Evolutionary conservation across 176 grass and related monocot species (phyloP).

Genomic region (Carex pumila): DNA sequence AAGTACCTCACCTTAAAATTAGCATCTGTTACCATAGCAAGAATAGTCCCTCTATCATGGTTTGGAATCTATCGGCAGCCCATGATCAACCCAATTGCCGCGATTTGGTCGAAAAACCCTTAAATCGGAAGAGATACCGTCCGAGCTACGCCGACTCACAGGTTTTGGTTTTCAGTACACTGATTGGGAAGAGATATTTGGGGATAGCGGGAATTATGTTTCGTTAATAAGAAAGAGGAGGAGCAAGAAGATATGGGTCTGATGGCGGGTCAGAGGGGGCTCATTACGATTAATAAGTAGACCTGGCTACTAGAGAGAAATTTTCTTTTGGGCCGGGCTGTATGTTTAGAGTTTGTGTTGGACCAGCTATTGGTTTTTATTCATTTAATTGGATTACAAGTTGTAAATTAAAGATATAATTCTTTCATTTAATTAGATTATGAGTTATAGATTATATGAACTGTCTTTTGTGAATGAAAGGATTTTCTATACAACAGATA

Average conservation of each 20-base stretch:
- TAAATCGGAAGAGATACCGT: too few species aligned
- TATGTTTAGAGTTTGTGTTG: not conserved
- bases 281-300: not conserved
- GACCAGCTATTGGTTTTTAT: not conserved
- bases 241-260: not conserved
- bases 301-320: not conserved
- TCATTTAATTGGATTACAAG: not conserved
- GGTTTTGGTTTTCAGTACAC: too few species aligned
- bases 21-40: not conserved
- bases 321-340: not conserved
- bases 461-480: too few species aligned
- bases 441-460: too few species aligned
- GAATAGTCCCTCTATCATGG: not conserved
- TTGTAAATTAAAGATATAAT: too few species aligned
- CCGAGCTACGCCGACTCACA: too few species aligned
- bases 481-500: too few species aligned
- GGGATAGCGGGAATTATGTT: not conserved
- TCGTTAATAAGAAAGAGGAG: not conserved
- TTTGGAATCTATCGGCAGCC: not conserved
- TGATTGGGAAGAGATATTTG: not conserved
- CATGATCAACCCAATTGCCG: too few species aligned
- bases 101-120: too few species aligned
- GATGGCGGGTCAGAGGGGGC: not conserved
- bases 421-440: too few species aligned
- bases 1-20: not conserved